Evolutionary conservation across 2,329 filamentous ascomycete genomes (phyloP).

Genomic region (Talaromyces sp.): DNA sequence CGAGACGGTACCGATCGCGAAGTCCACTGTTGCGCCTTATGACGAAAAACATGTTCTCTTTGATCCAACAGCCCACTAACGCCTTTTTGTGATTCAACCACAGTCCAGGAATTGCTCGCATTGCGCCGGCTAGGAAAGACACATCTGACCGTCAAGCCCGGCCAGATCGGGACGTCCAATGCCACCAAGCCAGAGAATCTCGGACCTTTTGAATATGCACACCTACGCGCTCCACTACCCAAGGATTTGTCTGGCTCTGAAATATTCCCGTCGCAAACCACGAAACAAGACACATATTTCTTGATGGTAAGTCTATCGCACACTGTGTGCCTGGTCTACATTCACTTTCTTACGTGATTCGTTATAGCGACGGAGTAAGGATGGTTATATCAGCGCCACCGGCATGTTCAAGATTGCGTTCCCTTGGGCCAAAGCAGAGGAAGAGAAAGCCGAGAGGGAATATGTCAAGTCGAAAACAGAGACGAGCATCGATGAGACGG

Average conservation of each 20-base stretch:
- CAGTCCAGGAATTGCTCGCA: slow-evolving; percentile 71
- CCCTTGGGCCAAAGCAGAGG: slow-evolving; percentile 59
- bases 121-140: slow-evolving; percentile 90
- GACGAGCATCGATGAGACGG: slow-evolving; percentile 86
- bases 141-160: slow-evolving; percentile 77
- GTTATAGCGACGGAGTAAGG: slow-evolving; percentile 59
- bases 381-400: slow-evolving; percentile 63
- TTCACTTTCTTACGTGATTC: not conserved
- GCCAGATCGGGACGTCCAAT: slow-evolving; percentile 65
- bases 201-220: slow-evolving; percentile 91
- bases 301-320: slow-evolving; percentile 64
- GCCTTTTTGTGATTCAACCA: slow-evolving; percentile 6
- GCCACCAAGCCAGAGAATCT: slow-evolving; percentile 70
- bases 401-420: slow-evolving; percentile 70
- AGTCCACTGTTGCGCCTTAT: not conserved
- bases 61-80: slow-evolving; percentile 15
- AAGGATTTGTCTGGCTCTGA: slow-evolving; percentile 83
- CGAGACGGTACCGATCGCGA: slow-evolving; percentile 1
- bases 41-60: not conserved
- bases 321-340: not conserved
- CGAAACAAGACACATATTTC: slow-evolving; percentile 77
- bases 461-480: slow-evolving; percentile 79
- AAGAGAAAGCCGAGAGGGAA: slow-evolving; percentile 58
- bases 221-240: slow-evolving; percentile 86
- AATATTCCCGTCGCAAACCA: slow-evolving; percentile 75